Evolutionary conservation across 2,329 filamentous ascomycete species (phyloP), one percentile per base, ranked within the genome.

Genomic region (Emmonsia crescens): DNA sequence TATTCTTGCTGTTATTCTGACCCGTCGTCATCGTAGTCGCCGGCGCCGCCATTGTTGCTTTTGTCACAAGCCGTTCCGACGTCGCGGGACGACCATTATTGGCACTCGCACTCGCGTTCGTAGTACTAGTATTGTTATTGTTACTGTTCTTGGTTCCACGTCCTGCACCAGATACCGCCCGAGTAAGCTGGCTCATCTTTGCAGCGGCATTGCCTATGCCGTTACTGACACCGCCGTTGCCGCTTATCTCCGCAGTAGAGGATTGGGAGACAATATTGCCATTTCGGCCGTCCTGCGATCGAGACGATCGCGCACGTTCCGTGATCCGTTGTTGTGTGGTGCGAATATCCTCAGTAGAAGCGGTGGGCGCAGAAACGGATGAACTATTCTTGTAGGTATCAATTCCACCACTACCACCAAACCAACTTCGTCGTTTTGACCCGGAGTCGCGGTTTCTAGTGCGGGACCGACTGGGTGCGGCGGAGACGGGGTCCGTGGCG

Each of bases 351-450:
- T 67, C 65, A 24, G 65, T 67, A 10, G 63, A 62, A 21, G 57
- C 36, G 9, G 62, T 57, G 3, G 59, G 61, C 2, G 60, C 48
- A 52, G 64, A 64, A 21, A 61, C 21, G 40, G 56, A 24, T 36
- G 52, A n/a, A 51, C 48, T 31, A 57, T 38, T 56, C 24, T 60
- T 59, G 54, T 69, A 66, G 14, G 64, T 38, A 40, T 69, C 69
- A 24, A 48, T 62, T 44, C 46, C 63, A 33, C 64, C 63, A n/a
- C 60, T 64, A n/a, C 68, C 68, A 24, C 75, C 70, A 60, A 77
- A 76, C 62, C 71, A 76, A 63, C 75, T 77, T 64, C 74, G 69
- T 21, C 76, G 72, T 60, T 75, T 76, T 14, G 62, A 60, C 31
- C 62, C 55, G 1, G 62, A 64, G 29, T 74, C 72, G 40, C 56